Percentiles rank a stretch among this genome's conserved stretches.
These are phyloP conservation scores for Aspergillus nidulans DNA, from an alignment of 495 filamentous ascomycete species.

Conservation along the genomic window DNA sequence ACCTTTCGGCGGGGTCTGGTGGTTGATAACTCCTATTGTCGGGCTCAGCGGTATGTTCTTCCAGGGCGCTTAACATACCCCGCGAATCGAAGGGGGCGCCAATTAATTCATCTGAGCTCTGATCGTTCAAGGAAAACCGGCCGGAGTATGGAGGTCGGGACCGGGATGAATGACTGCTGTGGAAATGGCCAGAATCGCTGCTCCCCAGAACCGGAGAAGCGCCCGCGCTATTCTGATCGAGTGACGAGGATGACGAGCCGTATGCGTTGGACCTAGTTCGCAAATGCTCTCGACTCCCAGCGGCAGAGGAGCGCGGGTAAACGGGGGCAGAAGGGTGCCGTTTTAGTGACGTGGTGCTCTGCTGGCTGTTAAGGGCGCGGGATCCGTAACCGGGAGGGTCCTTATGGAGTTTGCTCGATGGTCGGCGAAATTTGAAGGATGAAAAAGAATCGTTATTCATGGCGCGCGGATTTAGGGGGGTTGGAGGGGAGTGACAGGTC, in stretches of 20 bases:
- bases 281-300: constrained; percentile 42
- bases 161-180: constrained; percentile 27
- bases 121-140: constrained; percentile 54
- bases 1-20: constrained; percentile 15
- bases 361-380: constrained; percentile 42
- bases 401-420: constrained; percentile 48
- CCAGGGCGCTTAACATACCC: constrained; percentile 60
- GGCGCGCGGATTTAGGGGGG: constrained; percentile 25
- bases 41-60: constrained; percentile 55
- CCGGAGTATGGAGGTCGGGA: constrained; percentile 35
- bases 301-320: constrained; percentile 41
- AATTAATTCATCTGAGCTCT: constrained; percentile 66
- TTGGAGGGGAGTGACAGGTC: constrained; percentile 15
- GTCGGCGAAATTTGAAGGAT: constrained; percentile 44
- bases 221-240: constrained; percentile 42
- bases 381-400: constrained; percentile 42
- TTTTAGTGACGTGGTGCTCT: constrained; percentile 50
- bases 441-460: constrained; percentile 45
- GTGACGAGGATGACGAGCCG: constrained; percentile 50
- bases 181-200: constrained; percentile 37
- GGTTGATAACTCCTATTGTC: constrained; percentile 27
- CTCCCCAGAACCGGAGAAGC: constrained; percentile 44
- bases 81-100: constrained; percentile 65
- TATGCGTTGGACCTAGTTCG: constrained; percentile 50
- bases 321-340: constrained; percentile 68